Evolutionary conservation across 495 filamentous ascomycete species (phyloP).

Genomic region (Penicillium cinerascens): DNA sequence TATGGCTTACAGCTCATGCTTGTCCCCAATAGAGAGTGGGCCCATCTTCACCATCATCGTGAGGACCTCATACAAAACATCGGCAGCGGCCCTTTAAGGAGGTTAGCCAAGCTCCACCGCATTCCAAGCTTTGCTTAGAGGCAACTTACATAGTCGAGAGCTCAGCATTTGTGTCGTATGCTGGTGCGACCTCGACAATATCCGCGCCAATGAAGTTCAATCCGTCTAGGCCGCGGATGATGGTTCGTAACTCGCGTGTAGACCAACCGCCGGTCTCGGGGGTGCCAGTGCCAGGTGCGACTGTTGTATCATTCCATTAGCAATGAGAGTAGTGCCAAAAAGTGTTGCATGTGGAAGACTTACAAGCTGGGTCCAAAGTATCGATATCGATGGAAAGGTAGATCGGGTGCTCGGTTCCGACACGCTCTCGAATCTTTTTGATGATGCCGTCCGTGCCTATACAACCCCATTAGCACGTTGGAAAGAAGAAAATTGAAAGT

Average conservation of each 20-base stretch:
- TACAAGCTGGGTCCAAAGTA: slow-evolving; percentile 79
- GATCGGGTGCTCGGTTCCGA: slow-evolving; percentile 68
- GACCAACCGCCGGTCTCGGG: slow-evolving; percentile 86
- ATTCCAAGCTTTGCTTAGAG: not conserved
- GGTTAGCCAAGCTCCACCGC: not conserved
- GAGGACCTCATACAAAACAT: slow-evolving; percentile 63
- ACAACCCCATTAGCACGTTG: not conserved
- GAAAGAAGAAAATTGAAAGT: not conserved
- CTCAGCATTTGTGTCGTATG: slow-evolving; percentile 68
- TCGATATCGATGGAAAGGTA: slow-evolving; percentile 90
- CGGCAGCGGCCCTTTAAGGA: slow-evolving; percentile 54
- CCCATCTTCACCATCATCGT: slow-evolving; percentile 65
- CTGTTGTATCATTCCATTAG: slow-evolving; percentile 23
- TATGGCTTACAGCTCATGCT: slow-evolving; percentile 12
- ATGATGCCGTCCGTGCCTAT: slow-evolving; percentile 61
- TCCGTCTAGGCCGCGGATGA: slow-evolving; percentile 68
- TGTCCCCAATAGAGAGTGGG: slow-evolving; percentile 33
- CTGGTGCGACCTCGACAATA: slow-evolving; percentile 71
- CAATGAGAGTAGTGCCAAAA: not conserved
- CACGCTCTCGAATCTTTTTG: slow-evolving; percentile 66
- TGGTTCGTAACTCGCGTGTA: slow-evolving; percentile 71
- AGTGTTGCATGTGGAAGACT: slow-evolving; percentile 15
- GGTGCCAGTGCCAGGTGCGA: slow-evolving; percentile 80
- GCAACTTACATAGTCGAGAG: slow-evolving; percentile 54
- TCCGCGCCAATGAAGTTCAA: slow-evolving; percentile 77